These are phyloP conservation scores for Xylaria castorea DNA, from an alignment of 495 filamentous ascomycete genomes.

Conservation along the genomic window DNA sequence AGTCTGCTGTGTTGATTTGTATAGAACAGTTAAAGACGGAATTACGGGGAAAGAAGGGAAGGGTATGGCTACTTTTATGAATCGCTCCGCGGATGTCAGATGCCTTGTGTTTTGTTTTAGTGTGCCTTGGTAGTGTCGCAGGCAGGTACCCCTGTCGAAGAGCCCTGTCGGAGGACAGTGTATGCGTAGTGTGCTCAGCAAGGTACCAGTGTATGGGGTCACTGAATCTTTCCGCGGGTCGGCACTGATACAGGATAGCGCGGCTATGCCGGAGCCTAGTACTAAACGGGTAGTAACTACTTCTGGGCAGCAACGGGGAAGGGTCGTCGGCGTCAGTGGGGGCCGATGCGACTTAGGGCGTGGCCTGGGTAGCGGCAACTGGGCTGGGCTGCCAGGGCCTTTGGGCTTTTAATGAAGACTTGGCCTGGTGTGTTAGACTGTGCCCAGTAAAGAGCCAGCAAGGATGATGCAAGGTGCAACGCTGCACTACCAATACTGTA, in stretches of 20 bases:
- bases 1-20: conserved; percentile 5
- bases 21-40: neutral
- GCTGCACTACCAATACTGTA: conserved; percentile 15
- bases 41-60: neutral
- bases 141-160: conserved; percentile 10
- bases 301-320: conserved; percentile 16
- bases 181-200: too few species aligned
- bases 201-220: conserved; percentile 4
- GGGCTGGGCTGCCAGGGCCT: too few species aligned
- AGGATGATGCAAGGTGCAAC: conserved; percentile 12
- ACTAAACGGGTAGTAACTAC: conserved; percentile 18
- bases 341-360: neutral
- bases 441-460: neutral
- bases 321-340: conserved; percentile 8
- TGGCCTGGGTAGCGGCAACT: too few species aligned
- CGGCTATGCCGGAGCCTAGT: neutral
- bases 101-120: conserved; percentile 17
- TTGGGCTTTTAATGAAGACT: neutral
- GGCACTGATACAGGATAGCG: conserved; percentile 1
- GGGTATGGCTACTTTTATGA: conserved; percentile 22
- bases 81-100: conserved; percentile 14
- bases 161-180: conserved; percentile 1
- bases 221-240: neutral
- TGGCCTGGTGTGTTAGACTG: neutral
- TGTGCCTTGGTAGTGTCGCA: conserved; percentile 18